Evolutionary conservation across 768 basidiomycete genomes (phyloP), one percentile per base, ranked within the genome.

Genomic region (Psilocybe tampanensis): DNA sequence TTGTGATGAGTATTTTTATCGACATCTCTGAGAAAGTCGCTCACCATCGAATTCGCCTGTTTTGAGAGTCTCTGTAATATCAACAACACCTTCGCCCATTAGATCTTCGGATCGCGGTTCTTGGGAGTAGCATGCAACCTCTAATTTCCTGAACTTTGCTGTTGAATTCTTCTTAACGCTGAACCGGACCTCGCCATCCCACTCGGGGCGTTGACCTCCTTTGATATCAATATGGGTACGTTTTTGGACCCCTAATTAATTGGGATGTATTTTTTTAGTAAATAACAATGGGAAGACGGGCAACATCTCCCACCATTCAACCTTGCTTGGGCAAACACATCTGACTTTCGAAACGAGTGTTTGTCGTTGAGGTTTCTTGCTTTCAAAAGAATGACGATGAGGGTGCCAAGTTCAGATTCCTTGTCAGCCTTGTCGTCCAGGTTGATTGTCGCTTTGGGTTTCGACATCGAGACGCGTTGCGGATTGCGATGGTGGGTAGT

Each of bases 181-280:
- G 69, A 94, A 86, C 42, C 93, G 84, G 51, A 95, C 70, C 70
- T 97, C 94, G 32, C 86, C 86, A 67, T 97, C 95, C 94, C 95
- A 98, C 57, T 88, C 84, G 2, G 95, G 95, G 71, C 92, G 90
- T 67, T 98, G 95, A 0, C 95, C 95, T 2, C 95, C 95, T 67
- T 88, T 93, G 62, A 86, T 78, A 65, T 93, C 89, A 57, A 86
- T 80, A 52, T 82, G 77, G 0, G 93, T 94, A 55, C 82, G 82
- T 66, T 90, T 85, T 50, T 81, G 86, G 17, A 75, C 75, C 36
- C 86, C 85, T 70, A 76, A 26, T 39, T 26, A 17, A 45, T 13
- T n/a, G 17, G 7, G 42, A 43, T 43, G 29, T 58, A 23, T 39
- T n/a, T 32, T 24, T 33, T 22, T 9, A 22, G 24, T 24, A 13